Evolutionary conservation across 225 moss, liverwort and hornwort genomes (phyloP), one percentile per base, ranked within the genome.

Genomic region (Bryum argenteum): DNA sequence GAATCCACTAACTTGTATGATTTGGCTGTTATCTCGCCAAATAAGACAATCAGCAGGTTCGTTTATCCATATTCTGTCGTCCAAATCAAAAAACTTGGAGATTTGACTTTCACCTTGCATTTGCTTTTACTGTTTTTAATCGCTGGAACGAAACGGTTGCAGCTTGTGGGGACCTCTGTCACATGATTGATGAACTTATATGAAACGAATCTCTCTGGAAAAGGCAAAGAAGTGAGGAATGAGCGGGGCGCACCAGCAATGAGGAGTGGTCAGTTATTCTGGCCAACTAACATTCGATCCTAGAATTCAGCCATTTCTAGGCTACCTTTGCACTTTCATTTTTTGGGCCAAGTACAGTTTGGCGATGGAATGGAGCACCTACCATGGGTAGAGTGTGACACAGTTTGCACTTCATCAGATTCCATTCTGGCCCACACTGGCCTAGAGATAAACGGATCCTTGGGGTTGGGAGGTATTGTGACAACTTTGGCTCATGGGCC

Each of bases 251-350:
- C 59, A 61, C 61, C n/a, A 75, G 33, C 75, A 43, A 8, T 33
- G 33, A 33, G 33, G 33, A 6, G 3, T 33, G 5, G 5, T 6
- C 5, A 33, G 16, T 47, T 0, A 45, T 70, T 63, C 45, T 28
- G 63, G 55, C 63, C 69, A 54, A 63, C 76, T 40, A 60, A 67
- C 69, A 58, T 62, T 15, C 17, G 48, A 48, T 17, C 17, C 48
- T 15, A 17, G 16, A 3, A 48, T 6, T 6, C 11, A 6, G 14
- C 15, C 47, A 6, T 14, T 16, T 53, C 10, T 3, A 53, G 53
- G 33, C 33, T 33, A 33, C 33, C 23, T 68, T 75, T 54, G 23
- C 54, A 53, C 76, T 76, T 21, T 69, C 33, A 15, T 56, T 56
- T 43, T 44, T 65, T 61, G 10, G 8, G 6, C 33, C 24, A 21